Evolutionary conservation across 2,329 filamentous ascomycete genomes (phyloP).

Genomic region (Conoideocrella luteorostrata): DNA sequence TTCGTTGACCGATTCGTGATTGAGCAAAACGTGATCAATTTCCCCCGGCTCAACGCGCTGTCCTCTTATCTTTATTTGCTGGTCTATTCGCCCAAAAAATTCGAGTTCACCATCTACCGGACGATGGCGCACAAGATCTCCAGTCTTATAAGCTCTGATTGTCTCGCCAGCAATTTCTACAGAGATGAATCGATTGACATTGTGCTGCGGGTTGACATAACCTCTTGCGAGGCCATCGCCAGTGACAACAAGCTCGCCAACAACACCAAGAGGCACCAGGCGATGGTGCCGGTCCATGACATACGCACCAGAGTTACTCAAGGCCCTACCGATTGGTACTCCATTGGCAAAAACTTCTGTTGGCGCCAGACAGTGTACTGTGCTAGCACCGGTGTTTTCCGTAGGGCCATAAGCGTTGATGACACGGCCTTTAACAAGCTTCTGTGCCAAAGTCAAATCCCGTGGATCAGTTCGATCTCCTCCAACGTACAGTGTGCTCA

Average conservation of each 20-base stretch:
- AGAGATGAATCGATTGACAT: constrained; percentile 13
- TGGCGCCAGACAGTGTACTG: not conserved
- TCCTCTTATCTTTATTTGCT: constrained; percentile 24
- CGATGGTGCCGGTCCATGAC: constrained; percentile 18
- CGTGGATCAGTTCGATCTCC: not conserved
- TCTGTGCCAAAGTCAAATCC: not conserved
- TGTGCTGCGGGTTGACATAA: constrained; percentile 12
- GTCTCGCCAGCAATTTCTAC: constrained; percentile 5
- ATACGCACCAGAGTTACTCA: constrained; percentile 9
- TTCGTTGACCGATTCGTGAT: constrained; percentile 11
- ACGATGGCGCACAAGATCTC: constrained; percentile 19
- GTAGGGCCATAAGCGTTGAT: constrained; percentile 10
- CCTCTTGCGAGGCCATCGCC: constrained; percentile 19
- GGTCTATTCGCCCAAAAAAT: constrained; percentile 22
- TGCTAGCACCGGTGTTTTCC: constrained; percentile 2
- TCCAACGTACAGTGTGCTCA: not conserved
- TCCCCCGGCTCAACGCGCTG: constrained; percentile 24
- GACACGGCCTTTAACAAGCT: not conserved
- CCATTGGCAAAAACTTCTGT: not conserved
- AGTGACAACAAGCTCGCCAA: constrained; percentile 22
- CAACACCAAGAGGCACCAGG: constrained; percentile 18
- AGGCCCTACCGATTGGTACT: not conserved
- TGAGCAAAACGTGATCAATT: constrained; percentile 18
- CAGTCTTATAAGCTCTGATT: constrained; percentile 19
- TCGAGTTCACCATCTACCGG: constrained; percentile 18